Percentiles rank a stretch among this genome's conserved stretches.
Conservation (phyloP, 2,329 filamentous ascomycete species). For the Penicillium aurantiogriseum region DNA sequence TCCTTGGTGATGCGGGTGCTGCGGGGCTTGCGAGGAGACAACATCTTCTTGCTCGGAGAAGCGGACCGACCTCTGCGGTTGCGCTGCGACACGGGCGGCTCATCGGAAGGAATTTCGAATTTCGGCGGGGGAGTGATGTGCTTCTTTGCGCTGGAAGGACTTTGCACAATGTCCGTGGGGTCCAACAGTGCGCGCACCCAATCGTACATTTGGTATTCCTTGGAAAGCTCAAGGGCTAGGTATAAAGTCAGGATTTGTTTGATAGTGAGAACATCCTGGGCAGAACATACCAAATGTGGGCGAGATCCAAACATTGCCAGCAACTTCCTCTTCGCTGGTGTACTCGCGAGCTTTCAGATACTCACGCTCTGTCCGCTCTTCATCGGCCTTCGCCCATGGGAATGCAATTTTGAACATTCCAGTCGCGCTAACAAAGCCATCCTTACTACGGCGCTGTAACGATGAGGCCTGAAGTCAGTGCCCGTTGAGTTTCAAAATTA, state of each 20-base stretch:
- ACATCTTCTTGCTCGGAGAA: slow-evolving; percentile 54
- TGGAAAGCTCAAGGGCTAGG: slow-evolving; percentile 76
- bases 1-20: slow-evolving; percentile 51
- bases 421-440: slow-evolving; percentile 65
- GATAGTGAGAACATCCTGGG: slow-evolving; percentile 34
- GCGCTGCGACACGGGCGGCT: slow-evolving; percentile 40
- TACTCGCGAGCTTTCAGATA: slow-evolving; percentile 80
- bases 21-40: slow-evolving; percentile 55
- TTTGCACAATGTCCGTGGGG: slow-evolving; percentile 71
- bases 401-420: slow-evolving; percentile 71
- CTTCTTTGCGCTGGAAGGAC: slow-evolving; percentile 67
- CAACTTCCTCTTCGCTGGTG: slow-evolving; percentile 87
- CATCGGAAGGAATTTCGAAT: slow-evolving; percentile 60
- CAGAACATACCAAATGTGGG: slow-evolving; percentile 62
- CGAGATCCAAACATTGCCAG: slow-evolving; percentile 94
- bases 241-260: slow-evolving; percentile 12
- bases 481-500: not conserved
- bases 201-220: slow-evolving; percentile 78
- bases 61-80: slow-evolving; percentile 58
- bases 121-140: slow-evolving; percentile 78
- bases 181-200: slow-evolving; percentile 96
- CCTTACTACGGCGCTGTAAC: slow-evolving; percentile 59
- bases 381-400: slow-evolving; percentile 60
- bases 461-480: not conserved
- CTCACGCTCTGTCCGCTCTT: slow-evolving; percentile 60